A percentile compares a stretch with the other conserved stretches of the same genome.
phyloP scores from a whole-genome alignment of 768 basidiomycete species.

The Boletus rex-veris region DNA sequence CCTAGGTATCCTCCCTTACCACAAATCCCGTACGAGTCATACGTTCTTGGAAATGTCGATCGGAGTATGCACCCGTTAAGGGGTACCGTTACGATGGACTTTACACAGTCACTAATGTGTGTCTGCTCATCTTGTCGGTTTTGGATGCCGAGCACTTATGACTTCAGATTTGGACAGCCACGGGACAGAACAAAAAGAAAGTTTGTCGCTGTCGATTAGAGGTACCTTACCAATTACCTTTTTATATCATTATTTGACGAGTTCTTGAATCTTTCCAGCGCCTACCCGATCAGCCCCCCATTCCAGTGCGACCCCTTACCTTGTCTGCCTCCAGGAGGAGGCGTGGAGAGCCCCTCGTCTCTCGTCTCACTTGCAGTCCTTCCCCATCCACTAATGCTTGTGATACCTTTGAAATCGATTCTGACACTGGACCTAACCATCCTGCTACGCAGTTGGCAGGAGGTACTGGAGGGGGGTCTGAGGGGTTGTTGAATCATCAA shows the following conservation, averaged over 20 bases:
- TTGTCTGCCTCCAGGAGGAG: not conserved
- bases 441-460: not conserved
- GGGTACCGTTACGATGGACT: slow-evolving; percentile 33
- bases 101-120: slow-evolving; percentile 25
- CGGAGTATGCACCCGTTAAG: slow-evolving; percentile 24
- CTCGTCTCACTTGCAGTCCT: not conserved
- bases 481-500: not conserved
- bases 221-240: slow-evolving; percentile 1
- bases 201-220: slow-evolving; percentile 30
- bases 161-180: slow-evolving; percentile 21
- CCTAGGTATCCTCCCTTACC: slow-evolving; percentile 20
- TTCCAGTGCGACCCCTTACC: slow-evolving; percentile 11
- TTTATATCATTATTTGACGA: not conserved
- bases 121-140: not conserved
- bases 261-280: slow-evolving; percentile 14
- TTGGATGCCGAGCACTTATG: not conserved
- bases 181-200: slow-evolving; percentile 6
- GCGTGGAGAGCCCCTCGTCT: not conserved
- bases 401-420: not conserved
- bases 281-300: slow-evolving; percentile 23
- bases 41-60: slow-evolving; percentile 18
- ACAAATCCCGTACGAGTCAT: slow-evolving; percentile 25
- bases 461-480: not conserved
- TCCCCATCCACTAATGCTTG: not conserved
- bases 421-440: not conserved